A percentile compares a stretch with the other conserved stretches of the same genome.
Evolutionary conservation across 371 early-diverging fungal genomes (phyloP).

Genomic region (Mucor plumbeus): DNA sequence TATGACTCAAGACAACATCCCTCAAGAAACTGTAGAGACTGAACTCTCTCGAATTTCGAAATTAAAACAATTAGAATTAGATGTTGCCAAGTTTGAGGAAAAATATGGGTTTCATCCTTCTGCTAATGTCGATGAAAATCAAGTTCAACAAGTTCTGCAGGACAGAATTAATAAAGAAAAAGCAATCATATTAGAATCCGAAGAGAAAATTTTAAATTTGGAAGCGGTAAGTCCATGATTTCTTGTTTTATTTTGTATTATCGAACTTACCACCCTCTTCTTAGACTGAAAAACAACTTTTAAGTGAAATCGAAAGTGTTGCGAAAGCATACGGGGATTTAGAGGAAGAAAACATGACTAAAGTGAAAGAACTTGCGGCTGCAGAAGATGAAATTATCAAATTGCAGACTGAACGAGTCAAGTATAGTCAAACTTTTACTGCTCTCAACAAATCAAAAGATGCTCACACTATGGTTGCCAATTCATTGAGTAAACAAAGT

Average conservation of each 20-base stretch:
- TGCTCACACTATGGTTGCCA: slow-evolving; percentile 38
- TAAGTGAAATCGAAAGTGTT: slow-evolving; percentile 81
- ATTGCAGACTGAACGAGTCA: slow-evolving; percentile 68
- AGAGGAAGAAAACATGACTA: slow-evolving; percentile 79
- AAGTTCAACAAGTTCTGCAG: slow-evolving; percentile 29
- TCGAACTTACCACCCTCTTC: not conserved
- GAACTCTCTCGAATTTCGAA: slow-evolving; percentile 12
- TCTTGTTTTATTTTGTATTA: not conserved
- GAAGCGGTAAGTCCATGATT: slow-evolving; percentile 16
- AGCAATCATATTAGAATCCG: slow-evolving; percentile 12
- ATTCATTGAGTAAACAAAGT: slow-evolving; percentile 36
- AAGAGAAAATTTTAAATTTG: slow-evolving; percentile 16
- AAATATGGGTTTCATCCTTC: slow-evolving; percentile 30
- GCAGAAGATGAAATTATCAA: slow-evolving; percentile 81
- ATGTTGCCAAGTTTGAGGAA: slow-evolving; percentile 21
- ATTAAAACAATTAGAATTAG: slow-evolving; percentile 20
- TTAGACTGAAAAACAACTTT: slow-evolving; percentile 62
- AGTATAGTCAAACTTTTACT: slow-evolving; percentile 51
- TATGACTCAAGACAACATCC: not conserved
- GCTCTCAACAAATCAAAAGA: slow-evolving; percentile 45
- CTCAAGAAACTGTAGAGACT: slow-evolving; percentile 14
- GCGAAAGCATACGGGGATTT: slow-evolving; percentile 81
- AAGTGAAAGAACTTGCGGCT: slow-evolving; percentile 70
- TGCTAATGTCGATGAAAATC: slow-evolving; percentile 4
- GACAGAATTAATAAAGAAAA: slow-evolving; percentile 36